Evolutionary conservation across 805 yeast species (phyloP).

Genomic region (Lipomyces yamanashiensis): DNA sequence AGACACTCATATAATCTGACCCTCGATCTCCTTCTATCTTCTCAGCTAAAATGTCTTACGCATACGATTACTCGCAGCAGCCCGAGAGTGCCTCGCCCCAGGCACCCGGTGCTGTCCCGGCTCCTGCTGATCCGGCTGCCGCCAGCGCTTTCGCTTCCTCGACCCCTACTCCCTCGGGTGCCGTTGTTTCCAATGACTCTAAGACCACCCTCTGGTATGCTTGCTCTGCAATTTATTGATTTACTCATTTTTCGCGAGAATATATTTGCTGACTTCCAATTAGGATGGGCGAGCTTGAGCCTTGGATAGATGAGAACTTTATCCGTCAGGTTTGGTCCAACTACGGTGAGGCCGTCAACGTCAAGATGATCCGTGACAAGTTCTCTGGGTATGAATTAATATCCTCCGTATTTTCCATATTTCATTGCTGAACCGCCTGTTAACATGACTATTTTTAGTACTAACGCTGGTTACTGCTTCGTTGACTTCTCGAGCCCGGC

Average conservation of each 20-base stretch:
- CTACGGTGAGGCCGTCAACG: slow-evolving; percentile 65
- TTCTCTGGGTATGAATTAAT: slow-evolving; percentile 43
- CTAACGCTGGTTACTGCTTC: slow-evolving; percentile 79
- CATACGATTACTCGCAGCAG: slow-evolving; percentile 37
- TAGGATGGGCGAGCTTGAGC: slow-evolving; percentile 83
- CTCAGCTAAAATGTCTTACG: slow-evolving; percentile 30
- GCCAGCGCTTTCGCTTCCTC: slow-evolving; percentile 29
- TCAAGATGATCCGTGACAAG: slow-evolving; percentile 75
- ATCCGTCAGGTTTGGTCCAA: slow-evolving; percentile 71
- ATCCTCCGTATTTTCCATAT: neutral
- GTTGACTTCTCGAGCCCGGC: slow-evolving; percentile 68
- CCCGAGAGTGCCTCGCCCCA: slow-evolving; percentile 35
- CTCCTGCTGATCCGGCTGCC: slow-evolving; percentile 27
- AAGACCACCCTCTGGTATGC: slow-evolving; percentile 45
- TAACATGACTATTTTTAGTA: slow-evolving; percentile 22
- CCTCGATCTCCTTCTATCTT: neutral
- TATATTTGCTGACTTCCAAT: neutral
- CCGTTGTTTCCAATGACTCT: slow-evolving; percentile 34
- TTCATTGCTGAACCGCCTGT: neutral
- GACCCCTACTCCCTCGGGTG: slow-evolving; percentile 25
- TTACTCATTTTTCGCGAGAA: neutral
- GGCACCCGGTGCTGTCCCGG: slow-evolving; percentile 33
- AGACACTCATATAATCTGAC: neutral
- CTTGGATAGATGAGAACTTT: slow-evolving; percentile 75
- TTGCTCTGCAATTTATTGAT: neutral